Conservation (phyloP, 2,329 filamentous ascomycete species). For the Mariannaea sp. region DNA sequence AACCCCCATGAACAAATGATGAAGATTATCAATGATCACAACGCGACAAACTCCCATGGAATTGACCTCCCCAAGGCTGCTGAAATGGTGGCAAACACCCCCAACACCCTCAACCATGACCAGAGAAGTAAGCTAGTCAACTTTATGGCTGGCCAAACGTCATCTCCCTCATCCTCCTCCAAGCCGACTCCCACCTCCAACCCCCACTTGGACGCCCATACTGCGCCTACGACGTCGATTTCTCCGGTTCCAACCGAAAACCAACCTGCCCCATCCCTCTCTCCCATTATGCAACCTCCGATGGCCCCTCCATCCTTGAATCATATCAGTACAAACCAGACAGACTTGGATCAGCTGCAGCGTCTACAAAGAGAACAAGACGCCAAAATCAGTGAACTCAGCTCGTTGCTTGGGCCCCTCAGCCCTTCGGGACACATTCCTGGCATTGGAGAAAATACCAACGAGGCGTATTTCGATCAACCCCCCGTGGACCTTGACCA, state of each 20-base stretch:
- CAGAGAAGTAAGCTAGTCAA: constrained; percentile 63
- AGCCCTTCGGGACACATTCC: constrained; percentile 81
- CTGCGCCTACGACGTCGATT: constrained; percentile 30
- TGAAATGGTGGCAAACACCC: constrained; percentile 57
- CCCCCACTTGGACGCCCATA: constrained; percentile 22
- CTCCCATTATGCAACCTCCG: constrained; percentile 53
- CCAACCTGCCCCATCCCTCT: constrained; percentile 47
- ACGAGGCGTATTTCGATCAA: constrained; percentile 43
- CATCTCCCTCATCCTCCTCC: constrained; percentile 30
- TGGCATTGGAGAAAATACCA: constrained; percentile 58
- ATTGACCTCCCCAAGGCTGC: constrained; percentile 58
- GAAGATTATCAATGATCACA: constrained; percentile 68
- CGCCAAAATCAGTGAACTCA: constrained; percentile 74
- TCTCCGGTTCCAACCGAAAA: constrained; percentile 35
- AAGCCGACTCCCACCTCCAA: constrained; percentile 29
- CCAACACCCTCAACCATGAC: constrained; percentile 59
- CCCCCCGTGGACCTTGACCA: constrained; percentile 56
- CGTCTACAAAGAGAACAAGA: constrained; percentile 81
- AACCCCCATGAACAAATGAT: constrained; percentile 67
- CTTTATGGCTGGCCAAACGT: constrained; percentile 58
- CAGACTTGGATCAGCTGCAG: constrained; percentile 78
- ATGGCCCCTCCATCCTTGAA: constrained; percentile 58
- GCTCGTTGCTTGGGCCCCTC: constrained; percentile 75
- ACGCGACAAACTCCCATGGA: constrained; percentile 55
- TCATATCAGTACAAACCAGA: constrained; percentile 69